Percentiles rank a stretch among this genome's conserved stretches.
Evolutionary conservation across 768 basidiomycete genomes (phyloP).

Genomic region (Tricholoma saponaceum): DNA sequence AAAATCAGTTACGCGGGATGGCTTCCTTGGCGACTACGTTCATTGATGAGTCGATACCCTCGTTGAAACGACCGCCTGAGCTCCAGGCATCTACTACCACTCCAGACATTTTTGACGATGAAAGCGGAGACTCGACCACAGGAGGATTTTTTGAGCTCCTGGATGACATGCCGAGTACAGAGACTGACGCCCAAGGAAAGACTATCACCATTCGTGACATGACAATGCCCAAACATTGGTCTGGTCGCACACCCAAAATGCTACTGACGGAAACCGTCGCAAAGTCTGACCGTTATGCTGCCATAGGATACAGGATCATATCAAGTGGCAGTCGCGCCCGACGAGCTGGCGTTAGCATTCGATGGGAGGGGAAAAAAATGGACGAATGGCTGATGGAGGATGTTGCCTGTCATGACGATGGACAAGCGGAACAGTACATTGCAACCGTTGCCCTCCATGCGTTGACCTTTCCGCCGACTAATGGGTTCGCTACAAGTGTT

Average conservation of each 20-base stretch:
- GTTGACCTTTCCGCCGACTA: conserved; percentile 58
- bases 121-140: conserved; percentile 38
- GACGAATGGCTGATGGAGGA: conserved; percentile 81
- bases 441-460: conserved; percentile 82
- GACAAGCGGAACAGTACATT: conserved; percentile 88
- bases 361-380: conserved; percentile 61
- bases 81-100: conserved; percentile 8
- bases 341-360: conserved; percentile 66
- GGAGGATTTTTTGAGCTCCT: conserved; percentile 74
- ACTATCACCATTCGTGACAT: conserved; percentile 63
- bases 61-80: conserved; percentile 13
- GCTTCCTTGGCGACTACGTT: not conserved
- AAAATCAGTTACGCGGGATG: conserved; percentile 34
- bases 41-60: not conserved
- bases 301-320: conserved; percentile 59
- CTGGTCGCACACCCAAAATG: conserved; percentile 75
- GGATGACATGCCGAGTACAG: conserved; percentile 57
- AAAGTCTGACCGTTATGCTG: conserved; percentile 72
- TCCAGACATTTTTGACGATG: conserved; percentile 50
- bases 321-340: conserved; percentile 73
- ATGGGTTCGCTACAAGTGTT: conserved; percentile 59
- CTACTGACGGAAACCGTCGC: conserved; percentile 64
- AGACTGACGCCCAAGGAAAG: conserved; percentile 50
- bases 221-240: conserved; percentile 78
- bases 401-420: conserved; percentile 71